Evolutionary conservation across 2,329 filamentous ascomycete species (phyloP).

Genomic region (Samsoniella hepiali): DNA sequence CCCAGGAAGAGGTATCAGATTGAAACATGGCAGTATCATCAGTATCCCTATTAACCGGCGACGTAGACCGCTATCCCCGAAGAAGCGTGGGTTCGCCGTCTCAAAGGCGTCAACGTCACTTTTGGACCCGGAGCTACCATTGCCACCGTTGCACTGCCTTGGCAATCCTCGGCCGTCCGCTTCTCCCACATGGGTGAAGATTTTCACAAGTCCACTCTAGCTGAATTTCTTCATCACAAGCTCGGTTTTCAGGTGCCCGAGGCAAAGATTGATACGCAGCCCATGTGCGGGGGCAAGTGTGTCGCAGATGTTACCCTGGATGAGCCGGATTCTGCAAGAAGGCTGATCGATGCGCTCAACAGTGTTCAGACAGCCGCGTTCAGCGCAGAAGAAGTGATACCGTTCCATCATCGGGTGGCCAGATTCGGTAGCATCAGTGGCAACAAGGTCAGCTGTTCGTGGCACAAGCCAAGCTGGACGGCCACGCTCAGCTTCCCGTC

Average conservation of each 20-base stretch:
- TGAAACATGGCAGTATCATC: background rate
- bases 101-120: constrained; percentile 11
- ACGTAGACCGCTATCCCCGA: background rate
- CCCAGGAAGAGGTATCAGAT: constrained; percentile 1
- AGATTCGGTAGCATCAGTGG: background rate
- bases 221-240: background rate
- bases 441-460: constrained; percentile 14
- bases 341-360: background rate
- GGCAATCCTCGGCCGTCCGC: constrained; percentile 4
- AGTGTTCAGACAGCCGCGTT: background rate
- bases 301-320: constrained; percentile 11
- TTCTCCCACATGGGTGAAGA: background rate
- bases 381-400: background rate
- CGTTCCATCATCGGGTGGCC: background rate
- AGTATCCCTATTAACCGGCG: background rate
- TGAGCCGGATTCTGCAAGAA: background rate
- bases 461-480: constrained; percentile 14
- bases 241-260: background rate
- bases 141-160: constrained; percentile 4
- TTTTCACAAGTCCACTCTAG: background rate
- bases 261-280: background rate
- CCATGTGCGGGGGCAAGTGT: background rate
- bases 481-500: constrained; percentile 6
- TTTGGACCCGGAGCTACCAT: constrained; percentile 15
- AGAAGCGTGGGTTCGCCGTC: constrained; percentile 7